Conservation (phyloP, 768 basidiomycete genomes). For the Auricularia cornea region DNA sequence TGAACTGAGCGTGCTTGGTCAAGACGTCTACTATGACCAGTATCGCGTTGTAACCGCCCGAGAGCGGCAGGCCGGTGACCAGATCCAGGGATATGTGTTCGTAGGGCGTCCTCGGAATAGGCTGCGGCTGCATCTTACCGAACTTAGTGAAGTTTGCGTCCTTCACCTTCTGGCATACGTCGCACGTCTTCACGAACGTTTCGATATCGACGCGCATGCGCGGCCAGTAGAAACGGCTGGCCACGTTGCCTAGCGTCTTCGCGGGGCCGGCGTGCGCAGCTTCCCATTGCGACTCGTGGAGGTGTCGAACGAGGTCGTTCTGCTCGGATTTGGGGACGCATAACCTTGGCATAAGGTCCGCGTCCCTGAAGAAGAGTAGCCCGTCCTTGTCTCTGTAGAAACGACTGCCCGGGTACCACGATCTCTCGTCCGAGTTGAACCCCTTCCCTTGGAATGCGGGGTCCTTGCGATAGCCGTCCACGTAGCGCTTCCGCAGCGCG, state of each 20-base stretch:
- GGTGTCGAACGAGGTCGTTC: conserved; percentile 1
- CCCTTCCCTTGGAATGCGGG: conserved; percentile 2
- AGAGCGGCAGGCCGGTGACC: conserved; percentile 18
- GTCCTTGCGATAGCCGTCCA: conserved; percentile 3
- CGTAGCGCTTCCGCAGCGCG: conserved; percentile 1
- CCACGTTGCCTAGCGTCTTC: conserved; percentile 3
- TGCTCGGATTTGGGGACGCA: conserved; percentile 6
- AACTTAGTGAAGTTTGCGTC: neutral
- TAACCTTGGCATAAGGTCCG: neutral
- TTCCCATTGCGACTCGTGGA: conserved; percentile 6
- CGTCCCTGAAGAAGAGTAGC: conserved; percentile 4
- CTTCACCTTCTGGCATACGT: conserved; percentile 12
- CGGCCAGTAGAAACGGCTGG: conserved; percentile 3
- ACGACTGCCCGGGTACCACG: neutral
- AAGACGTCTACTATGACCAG: conserved; percentile 15
- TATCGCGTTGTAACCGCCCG: conserved; percentile 12
- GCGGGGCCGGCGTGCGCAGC: conserved; percentile 8
- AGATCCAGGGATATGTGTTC: conserved; percentile 21
- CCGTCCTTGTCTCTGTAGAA: conserved; percentile 1
- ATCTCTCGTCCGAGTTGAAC: neutral
- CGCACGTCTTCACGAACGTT: conserved; percentile 5
- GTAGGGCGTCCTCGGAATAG: conserved; percentile 6
- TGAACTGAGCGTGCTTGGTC: conserved; percentile 11
- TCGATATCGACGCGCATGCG: conserved; percentile 8
- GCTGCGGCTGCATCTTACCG: conserved; percentile 5